Base-by-base conservation (phyloP, 1,284 basidiomycete species). In the Cutaneotrichosporon curvatum region DNA sequence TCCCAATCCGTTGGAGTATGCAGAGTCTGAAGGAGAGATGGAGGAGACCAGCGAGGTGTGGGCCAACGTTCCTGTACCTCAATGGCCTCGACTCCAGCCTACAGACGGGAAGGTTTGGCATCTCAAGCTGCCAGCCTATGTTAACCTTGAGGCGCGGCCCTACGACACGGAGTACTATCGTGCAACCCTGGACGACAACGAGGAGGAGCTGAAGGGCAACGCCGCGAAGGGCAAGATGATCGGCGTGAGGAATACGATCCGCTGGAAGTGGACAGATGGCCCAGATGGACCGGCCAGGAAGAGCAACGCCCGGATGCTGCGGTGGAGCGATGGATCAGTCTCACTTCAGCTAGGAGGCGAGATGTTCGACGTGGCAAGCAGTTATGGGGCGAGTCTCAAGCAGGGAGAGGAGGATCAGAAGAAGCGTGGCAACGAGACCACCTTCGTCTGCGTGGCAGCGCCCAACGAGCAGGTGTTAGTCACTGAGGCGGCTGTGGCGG, bases 301-400 rank as follows among this genome's bases (percentile, higher is more conserved):
- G 57, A 63, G 59, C 31, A 72, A 72, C 37, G 60, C 69, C 20
- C 56, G 68, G 30, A 61, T 72, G 54, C 58, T 72, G 15, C 58
- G 67, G 10, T 72, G 70, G 70, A 67, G 64, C n/a, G 70, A 72
- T 44, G 70, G 70, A 1, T 62, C 63, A 6, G 61, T 69, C 20
- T 65, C 62, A 2, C 53, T 72, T 10, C 69, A 71, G 55, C 52
- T 72, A 23, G 70, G 70, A 1, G 51, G 50, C 12, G 69, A 72
- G 43, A 50, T 72, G 33, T 72, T 60, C 58, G 70, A 72, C 52
- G 50, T 72, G 9, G 58, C 64, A 12, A 52, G 63, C 8, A 66
- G 63, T n/a, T 55, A 60, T 34, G 65, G 65, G 22, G 49, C 59
- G 9, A 57, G 56, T 18, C 51, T 65, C n/a, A 43, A 54, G 14